Base-by-base conservation (phyloP, 2,329 filamentous ascomycete genomes). In the Chrysoporthe puriensis region DNA sequence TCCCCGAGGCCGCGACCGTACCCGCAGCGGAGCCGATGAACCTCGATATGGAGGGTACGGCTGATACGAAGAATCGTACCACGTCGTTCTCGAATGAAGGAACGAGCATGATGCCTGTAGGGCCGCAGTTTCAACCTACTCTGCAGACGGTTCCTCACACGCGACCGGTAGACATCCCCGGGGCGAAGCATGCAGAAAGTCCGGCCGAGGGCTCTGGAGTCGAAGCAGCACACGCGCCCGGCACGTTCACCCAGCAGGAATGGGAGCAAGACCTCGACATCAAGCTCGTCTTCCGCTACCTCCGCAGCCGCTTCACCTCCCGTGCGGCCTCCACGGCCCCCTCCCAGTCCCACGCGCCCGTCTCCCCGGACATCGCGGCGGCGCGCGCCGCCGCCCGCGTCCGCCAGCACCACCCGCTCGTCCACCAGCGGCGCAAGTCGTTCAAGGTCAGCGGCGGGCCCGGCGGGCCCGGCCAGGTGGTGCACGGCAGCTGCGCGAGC, bases 241-340 rank as follows among this genome's bases (percentile, higher is more conserved):
- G 72, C 4, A 70, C 77, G 0, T 88, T 88, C 70, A 87, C 85
- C 1, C 84, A 92, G 73, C 92, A 96, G 46, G 96, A 97, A 75
- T 99, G 96, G 96, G 94, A 98, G 79, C 90, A 91, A 69, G 92
- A 97, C 64, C 85, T 98, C 5, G 94, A 98, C 74, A 88, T 97
- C 71, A 92, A 91, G 76, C 91, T 97, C 77, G 92, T 98, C 44
- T 98, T 98, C 81, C 89, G 90, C 61, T 98, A 96, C 76, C 85
- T 97, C 42, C 88, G 90, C 67, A 91, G 88, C 21, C 89, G 92
- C 68, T 95, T 97, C 77, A 83, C 88, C 67, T 82, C 82, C 7
- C 76, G 66, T 26, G 40, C 64, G 26, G n/a, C 82, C 75, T 82
- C 8, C 82, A 85, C 71, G 75, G 84, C n/a, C 82, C 85, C 71